Percentiles rank a stretch among this genome's conserved stretches.
Evolutionary conservation across 192 early-diverging fungal genomes (phyloP).

Genomic region (Gryganskiella cystojenkinii): DNA sequence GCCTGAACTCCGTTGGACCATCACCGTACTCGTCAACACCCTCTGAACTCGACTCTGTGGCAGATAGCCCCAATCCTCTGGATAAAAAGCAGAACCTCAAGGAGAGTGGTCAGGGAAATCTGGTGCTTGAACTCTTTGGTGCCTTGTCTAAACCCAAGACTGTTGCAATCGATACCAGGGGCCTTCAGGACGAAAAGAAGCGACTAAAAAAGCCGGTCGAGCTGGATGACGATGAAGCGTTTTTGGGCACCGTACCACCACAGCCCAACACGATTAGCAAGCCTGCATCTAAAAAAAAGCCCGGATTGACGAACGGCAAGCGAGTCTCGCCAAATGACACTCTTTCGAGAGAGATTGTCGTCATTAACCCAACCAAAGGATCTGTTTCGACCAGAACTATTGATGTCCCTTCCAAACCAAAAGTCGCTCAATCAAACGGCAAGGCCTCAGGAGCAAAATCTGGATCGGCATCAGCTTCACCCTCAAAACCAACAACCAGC

Average conservation of each 20-base stretch:
- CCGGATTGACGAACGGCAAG: background rate
- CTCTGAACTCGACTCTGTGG: background rate
- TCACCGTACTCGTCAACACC: background rate
- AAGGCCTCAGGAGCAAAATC: too few relatives aligned
- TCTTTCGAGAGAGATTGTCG: slow-evolving; percentile 16
- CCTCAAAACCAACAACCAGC: background rate
- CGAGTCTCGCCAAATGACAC: background rate
- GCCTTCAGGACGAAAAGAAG: background rate
- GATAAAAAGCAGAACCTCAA: background rate
- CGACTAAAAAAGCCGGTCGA: slow-evolving; percentile 6
- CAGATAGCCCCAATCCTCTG: background rate
- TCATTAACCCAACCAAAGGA: slow-evolving; percentile 26
- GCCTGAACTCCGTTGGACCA: background rate
- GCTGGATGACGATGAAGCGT: slow-evolving; percentile 12
- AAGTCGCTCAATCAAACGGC: background rate
- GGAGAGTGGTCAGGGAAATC: slow-evolving; percentile 2
- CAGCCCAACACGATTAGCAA: background rate
- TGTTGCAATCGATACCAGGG: background rate
- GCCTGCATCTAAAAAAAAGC: background rate
- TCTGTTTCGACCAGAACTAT: slow-evolving; percentile 8
- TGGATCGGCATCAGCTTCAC: too few relatives aligned
- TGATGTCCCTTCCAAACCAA: background rate
- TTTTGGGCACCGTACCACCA: slow-evolving; percentile 7
- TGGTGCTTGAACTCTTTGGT: slow-evolving; percentile 45
- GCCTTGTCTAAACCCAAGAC: background rate